These are phyloP conservation scores for Citrus australasica DNA, from an alignment of 345 rosid species.

Conservation along the genomic window DNA sequence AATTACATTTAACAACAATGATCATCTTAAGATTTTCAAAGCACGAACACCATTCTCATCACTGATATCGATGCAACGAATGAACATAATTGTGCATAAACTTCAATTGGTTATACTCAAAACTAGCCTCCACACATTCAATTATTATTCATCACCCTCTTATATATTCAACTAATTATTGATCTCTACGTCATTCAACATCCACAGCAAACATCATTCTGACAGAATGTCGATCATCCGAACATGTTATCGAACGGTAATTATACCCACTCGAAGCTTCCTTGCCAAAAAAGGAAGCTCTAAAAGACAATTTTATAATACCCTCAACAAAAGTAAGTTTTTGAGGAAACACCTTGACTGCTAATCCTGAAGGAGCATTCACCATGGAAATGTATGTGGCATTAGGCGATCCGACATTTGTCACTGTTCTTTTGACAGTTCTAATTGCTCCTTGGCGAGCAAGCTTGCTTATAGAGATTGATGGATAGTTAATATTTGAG, in stretches of 20 bases:
- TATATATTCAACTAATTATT: too few species aligned
- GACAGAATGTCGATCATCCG: neutral
- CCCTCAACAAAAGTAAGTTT: neutral
- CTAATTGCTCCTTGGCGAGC: slow-evolving; percentile 15
- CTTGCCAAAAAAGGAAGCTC: slow-evolving; percentile 36
- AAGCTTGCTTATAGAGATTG: slow-evolving; percentile 61
- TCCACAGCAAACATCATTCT: slow-evolving; percentile 54
- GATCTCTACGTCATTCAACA: slow-evolving; percentile 19
- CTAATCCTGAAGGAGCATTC: slow-evolving; percentile 43
- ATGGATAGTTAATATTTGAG: slow-evolving; percentile 66
- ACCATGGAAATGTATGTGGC: slow-evolving; percentile 44
- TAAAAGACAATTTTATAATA: slow-evolving; percentile 30
- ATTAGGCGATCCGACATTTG: slow-evolving; percentile 58
- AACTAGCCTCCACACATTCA: too few species aligned
- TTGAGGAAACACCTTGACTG: slow-evolving; percentile 50
- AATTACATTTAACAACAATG: too few species aligned
- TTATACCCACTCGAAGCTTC: too few species aligned
- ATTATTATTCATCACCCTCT: too few species aligned
- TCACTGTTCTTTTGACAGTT: slow-evolving; percentile 45
- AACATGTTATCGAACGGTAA: too few species aligned
- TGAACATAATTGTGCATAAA: too few species aligned
- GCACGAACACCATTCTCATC: too few species aligned
- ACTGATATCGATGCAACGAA: too few species aligned
- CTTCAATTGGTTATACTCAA: too few species aligned
- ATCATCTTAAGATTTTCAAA: too few species aligned